Base-by-base conservation (phyloP, 495 filamentous ascomycete genomes). In the Penicillium mononematosum region DNA sequence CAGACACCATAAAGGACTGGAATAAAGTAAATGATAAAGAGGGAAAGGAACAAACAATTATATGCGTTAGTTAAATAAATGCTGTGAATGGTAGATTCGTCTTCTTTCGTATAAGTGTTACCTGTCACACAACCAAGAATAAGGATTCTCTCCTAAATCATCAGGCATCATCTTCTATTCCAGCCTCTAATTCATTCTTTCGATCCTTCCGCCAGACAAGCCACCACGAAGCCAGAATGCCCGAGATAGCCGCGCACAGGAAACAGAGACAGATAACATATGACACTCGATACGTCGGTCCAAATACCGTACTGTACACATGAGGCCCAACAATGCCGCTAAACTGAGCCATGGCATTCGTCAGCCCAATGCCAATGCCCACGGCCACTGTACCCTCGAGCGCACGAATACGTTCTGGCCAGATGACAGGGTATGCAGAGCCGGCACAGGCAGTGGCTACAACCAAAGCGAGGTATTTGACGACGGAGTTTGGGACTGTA, bases 261-360 rank as follows among this genome's bases (percentile, higher is more conserved):
- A 77, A 75, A n/a, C 54, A 68, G 10, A 77, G 63, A 52, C 72
- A 77, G 17, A 75, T 75, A 0, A 70, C 55, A 39, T 73, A 77
- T 0, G 70, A 73, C 2, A 70, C 65, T 16, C 61, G 68, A 55
- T 75, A 77, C 6, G 68, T 69, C 25, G 74, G 74, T 11, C 74
- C 74, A 62, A 77, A 75, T 5, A 69, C 62, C 0, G 71, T 69
- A 38, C 67, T 73, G 46, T 72, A 78, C 1, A 78, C 60, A 56
- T 76, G 72, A 32, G 73, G 76, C 4, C 74, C 73, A 14, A 66
- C 72, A 32, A 77, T 73, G 0, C 76, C 75, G 31, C 69, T 75
- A n/a, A 78, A 74, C 58, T 77, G 75, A 0, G 75, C 75, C 69
- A 75, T 70, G 3, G 74, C 74, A 63, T 79, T 79, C 2, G 76